A percentile compares a stretch with the other conserved stretches of the same genome.
These are phyloP conservation scores for Podospora sp. DNA, from an alignment of 495 filamentous ascomycete species.

Conservation along the genomic window DNA sequence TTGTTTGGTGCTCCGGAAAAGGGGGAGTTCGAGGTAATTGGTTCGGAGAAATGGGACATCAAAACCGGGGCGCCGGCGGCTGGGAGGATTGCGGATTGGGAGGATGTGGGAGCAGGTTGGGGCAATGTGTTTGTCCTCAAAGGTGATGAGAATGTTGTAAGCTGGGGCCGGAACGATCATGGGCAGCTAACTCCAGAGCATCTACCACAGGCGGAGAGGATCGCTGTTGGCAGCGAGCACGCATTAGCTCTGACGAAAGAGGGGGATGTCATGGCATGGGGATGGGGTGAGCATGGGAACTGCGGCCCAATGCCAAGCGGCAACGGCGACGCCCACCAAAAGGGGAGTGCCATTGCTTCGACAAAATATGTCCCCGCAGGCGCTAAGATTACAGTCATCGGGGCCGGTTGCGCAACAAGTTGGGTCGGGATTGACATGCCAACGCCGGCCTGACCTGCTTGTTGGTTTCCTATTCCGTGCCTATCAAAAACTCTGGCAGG, in stretches of 20 bases:
- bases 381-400: constrained; percentile 57
- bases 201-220: constrained; percentile 51
- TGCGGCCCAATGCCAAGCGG: constrained; percentile 72
- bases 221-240: constrained; percentile 90
- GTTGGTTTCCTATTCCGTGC: constrained; percentile 6
- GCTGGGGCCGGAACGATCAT: constrained; percentile 82
- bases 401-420: constrained; percentile 87
- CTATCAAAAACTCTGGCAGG: not conserved
- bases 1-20: constrained; percentile 55
- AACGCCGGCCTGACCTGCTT: constrained; percentile 16
- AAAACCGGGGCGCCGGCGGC: constrained; percentile 43
- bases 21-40: constrained; percentile 64
- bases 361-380: constrained; percentile 48
- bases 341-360: constrained; percentile 63
- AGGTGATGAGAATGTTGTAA: constrained; percentile 55
- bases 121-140: constrained; percentile 71
- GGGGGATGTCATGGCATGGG: constrained; percentile 73
- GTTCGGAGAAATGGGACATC: constrained; percentile 70
- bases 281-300: constrained; percentile 98
- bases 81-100: constrained; percentile 49
- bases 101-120: constrained; percentile 75
- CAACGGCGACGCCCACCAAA: constrained; percentile 65
- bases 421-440: constrained; percentile 62
- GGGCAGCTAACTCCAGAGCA: constrained; percentile 71
- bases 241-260: constrained; percentile 65